Evolutionary conservation across 140 eudicot species (phyloP), one percentile per base, ranked within the genome.

Genomic region (Erigeron philadelphicus): DNA sequence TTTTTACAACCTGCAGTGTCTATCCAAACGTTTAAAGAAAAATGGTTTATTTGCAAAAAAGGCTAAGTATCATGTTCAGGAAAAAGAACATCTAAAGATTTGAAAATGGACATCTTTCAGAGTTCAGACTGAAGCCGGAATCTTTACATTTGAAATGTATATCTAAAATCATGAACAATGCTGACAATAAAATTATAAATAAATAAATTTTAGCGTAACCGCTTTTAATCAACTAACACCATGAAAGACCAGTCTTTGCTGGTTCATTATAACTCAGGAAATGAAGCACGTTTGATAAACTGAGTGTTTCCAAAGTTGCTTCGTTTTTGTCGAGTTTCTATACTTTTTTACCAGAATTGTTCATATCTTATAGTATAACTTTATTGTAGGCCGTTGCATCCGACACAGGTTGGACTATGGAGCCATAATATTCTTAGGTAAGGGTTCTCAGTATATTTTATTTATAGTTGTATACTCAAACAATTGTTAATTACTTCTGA

Each of bases 341-440:
- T 9, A n/a, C 64, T 15, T 54, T 35, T 38, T 44, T 60, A 6
- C 8, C 58, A 58, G 15, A 45, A 53, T 6, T 47, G 52, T 9
- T 50, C 69, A 61, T 45, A 47, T 74, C 40, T 72, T 63, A 41
- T 44, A 76, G 44, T 47, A 44, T 53, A 65, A 9, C 17, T 82
- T 42, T 17, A 52, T 75, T 65, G 76, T 73, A 92, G 98, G 98
- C 13, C 91, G 96, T 52, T 92, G 98, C 82, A 92, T 92, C 66
- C 85, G 98, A 18, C 98, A 92, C 75, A 92, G 81, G 74, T 80
- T 71, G 13, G 98, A 92, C 82, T 88, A 88, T 83, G 98, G 98
- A 68, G 98, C 98, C 74, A 71, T 92, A 79, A 88, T 92, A 77
- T 88, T 86, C 55, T 75, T 92, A 72, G 98, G 98, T 92, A 88